These are phyloP conservation scores for Alternaria arbusti DNA, from an alignment of 2,329 filamentous ascomycete species.

Conservation along the genomic window DNA sequence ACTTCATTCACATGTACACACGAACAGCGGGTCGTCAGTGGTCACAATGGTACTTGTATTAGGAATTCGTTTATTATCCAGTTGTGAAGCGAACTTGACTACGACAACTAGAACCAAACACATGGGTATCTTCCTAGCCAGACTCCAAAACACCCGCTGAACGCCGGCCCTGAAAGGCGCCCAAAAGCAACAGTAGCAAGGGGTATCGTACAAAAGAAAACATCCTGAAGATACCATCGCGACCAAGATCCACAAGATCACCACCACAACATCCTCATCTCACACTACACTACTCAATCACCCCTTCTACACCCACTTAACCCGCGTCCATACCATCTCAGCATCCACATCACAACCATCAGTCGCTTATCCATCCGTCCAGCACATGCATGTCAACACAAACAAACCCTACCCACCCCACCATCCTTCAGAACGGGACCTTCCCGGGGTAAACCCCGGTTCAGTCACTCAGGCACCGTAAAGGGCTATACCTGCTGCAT, in stretches of 20 bases:
- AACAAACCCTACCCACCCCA: neutral
- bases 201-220: neutral
- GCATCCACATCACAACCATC: neutral
- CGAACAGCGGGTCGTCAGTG: no score
- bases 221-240: neutral
- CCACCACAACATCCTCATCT: neutral
- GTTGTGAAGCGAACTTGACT: neutral
- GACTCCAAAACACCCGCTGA: neutral
- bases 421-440: slow-evolving; percentile 5
- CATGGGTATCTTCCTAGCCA: neutral
- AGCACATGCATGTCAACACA: neutral
- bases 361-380: neutral
- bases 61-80: neutral
- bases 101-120: neutral
- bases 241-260: neutral
- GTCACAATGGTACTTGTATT: neutral
- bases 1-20: neutral
- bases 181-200: neutral
- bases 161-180: neutral
- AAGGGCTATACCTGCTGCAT: slow-evolving; percentile 13
- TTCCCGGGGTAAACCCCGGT: neutral
- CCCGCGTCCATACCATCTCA: neutral
- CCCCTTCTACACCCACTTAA: neutral
- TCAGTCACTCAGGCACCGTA: slow-evolving; percentile 5
- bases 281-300: neutral